These are phyloP conservation scores for Cystobasidium pallidum DNA, from an alignment of 1,284 basidiomycete genomes.

Conservation along the genomic window DNA sequence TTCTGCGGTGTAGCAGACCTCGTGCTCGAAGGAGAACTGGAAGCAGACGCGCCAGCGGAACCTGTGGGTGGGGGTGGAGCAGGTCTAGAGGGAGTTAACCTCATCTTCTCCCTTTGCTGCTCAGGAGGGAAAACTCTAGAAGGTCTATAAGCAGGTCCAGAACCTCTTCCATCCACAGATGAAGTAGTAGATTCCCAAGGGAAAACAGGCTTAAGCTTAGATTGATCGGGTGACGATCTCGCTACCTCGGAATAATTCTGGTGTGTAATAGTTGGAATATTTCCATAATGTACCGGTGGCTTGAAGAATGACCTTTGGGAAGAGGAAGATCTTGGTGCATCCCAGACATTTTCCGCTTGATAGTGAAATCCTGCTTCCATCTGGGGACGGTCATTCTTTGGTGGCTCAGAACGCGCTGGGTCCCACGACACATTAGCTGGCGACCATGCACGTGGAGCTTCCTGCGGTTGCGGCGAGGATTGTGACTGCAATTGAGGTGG, in stretches of 20 bases:
- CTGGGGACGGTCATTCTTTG: constrained; percentile 56
- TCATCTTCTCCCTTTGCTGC: constrained; percentile 56
- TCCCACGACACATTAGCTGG: constrained; percentile 59
- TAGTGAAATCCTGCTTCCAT: constrained; percentile 59
- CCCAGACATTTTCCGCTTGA: constrained; percentile 61
- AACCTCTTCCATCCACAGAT: neutral
- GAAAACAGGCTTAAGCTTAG: constrained; percentile 78
- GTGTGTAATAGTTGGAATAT: constrained; percentile 55
- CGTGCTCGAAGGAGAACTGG: constrained; percentile 53
- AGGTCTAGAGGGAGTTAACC: constrained; percentile 57
- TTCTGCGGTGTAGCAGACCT: neutral
- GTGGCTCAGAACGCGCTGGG: constrained; percentile 59
- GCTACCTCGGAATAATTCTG: constrained; percentile 60
- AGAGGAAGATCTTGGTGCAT: constrained; percentile 54
- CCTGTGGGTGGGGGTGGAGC: constrained; percentile 55
- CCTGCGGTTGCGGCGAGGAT: neutral
- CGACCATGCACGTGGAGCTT: constrained; percentile 35
- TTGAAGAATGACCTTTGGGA: constrained; percentile 62
- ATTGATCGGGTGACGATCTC: constrained; percentile 66
- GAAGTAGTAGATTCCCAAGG: constrained; percentile 75
- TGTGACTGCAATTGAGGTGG: constrained; percentile 46
- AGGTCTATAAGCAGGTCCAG: constrained; percentile 57
- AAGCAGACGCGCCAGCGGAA: constrained; percentile 44
- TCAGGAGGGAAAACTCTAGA: constrained; percentile 70
- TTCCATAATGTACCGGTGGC: constrained; percentile 60